Evolutionary conservation across 1,284 basidiomycete genomes (phyloP), one percentile per base, ranked within the genome.

Genomic region (Sporisorium iseilematis-ciliati): DNA sequence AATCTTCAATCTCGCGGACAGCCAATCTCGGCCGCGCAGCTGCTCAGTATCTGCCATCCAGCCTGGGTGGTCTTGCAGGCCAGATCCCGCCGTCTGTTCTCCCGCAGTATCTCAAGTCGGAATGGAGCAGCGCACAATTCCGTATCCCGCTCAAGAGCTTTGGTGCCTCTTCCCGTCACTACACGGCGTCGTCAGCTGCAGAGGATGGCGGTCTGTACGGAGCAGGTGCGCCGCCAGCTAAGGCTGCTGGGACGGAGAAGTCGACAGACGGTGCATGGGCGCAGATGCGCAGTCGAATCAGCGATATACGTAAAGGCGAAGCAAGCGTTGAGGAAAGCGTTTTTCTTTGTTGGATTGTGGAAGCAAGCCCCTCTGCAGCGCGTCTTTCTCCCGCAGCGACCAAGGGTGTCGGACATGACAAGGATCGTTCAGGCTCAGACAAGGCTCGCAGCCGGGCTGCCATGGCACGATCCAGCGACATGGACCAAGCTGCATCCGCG

Each of bases 201-300:
- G 57, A 65, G n/a, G 60, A 57, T 12, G 48, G 29, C 20, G 58
- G 52, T 2, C 45, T 64, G 10, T 40, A 51, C 35, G 42, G 74
- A 29, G 25, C 42, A 18, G 49, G 54, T 18, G n/a, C 50, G 21
- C 14, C 55, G 4, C 31, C 45, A 25, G 46, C 48, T 26, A 38
- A 51, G 8, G 23, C 43, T 4, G n/a, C 41, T 6, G 75, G 75
- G 0, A 66, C 70, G 18, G 69, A 73, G 31, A 72, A 66, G 42
- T 77, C 75, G 33, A 81, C 77, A 7, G 81, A 82, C 23, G 81
- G 81, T 14, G 71, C 70, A 4, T 82, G 81, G 81, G 81, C 78
- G 7, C 62, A 72, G 20, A 76, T 82, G 73, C 71, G 73, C 6
- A 74, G 70, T 25, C 68, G 81, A 2, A 65, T 82, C 46, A 73